Conservation (phyloP, 176 grass and related monocot species). For the Neostapfia colusana region DNA sequence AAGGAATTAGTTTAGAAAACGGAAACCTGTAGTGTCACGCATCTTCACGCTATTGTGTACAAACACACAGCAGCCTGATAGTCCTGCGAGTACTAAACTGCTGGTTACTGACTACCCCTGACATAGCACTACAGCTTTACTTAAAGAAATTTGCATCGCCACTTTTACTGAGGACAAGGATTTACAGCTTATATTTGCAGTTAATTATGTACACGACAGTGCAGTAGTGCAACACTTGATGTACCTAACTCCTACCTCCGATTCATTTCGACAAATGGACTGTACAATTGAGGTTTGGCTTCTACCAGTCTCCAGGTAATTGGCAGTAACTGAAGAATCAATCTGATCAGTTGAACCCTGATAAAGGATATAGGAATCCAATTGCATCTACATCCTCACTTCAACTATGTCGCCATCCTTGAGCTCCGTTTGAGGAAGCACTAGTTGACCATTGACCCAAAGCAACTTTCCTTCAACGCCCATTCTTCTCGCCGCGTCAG, state of each 20-base stretch:
- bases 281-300: slow-evolving; percentile 43
- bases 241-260: slow-evolving; percentile 15
- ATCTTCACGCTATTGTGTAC: background rate
- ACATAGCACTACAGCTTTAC: slow-evolving; percentile 5
- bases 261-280: slow-evolving; percentile 44
- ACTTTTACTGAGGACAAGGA: slow-evolving; percentile 5
- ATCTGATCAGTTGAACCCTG: slow-evolving; percentile 8
- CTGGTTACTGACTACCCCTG: background rate
- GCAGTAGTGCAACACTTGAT: slow-evolving; percentile 1
- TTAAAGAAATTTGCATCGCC: slow-evolving; percentile 28
- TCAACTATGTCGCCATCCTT: slow-evolving; percentile 98
- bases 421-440: slow-evolving; percentile 74
- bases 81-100: background rate
- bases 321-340: slow-evolving; percentile 28
- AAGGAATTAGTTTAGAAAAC: background rate
- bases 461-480: slow-evolving; percentile 79
- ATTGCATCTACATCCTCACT: slow-evolving; percentile 62
- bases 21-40: background rate
- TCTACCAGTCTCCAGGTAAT: slow-evolving; percentile 29
- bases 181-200: background rate
- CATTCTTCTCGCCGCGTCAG: slow-evolving; percentile 90
- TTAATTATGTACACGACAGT: slow-evolving; percentile 34
- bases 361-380: slow-evolving; percentile 8
- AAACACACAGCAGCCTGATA: background rate
- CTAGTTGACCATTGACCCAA: slow-evolving; percentile 82